phyloP scores from a whole-genome alignment of 1,284 basidiomycete species.

The Apiotrichum montevideense region DNA sequence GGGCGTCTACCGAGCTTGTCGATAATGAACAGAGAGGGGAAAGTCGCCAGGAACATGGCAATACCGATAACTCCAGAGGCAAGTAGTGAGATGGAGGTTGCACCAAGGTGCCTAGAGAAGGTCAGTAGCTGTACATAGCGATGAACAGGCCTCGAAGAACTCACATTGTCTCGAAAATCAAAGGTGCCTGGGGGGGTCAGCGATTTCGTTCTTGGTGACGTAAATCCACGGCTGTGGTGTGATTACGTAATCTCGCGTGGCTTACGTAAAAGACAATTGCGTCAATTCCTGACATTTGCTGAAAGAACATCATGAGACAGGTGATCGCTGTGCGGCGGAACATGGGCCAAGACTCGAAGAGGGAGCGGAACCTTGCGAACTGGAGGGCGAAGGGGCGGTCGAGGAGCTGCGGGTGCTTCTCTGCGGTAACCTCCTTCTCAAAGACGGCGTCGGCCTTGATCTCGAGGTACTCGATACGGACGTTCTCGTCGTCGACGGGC shows the following conservation, averaged over 20 bases:
- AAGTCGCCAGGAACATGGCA: slow-evolving; percentile 33
- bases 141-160: background rate
- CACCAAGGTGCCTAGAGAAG: slow-evolving; percentile 21
- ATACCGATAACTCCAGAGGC: slow-evolving; percentile 43
- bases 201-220: no score
- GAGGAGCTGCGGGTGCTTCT: slow-evolving; percentile 15
- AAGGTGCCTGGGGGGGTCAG: no score
- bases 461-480: slow-evolving; percentile 71
- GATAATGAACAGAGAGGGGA: slow-evolving; percentile 30
- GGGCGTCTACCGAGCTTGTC: slow-evolving; percentile 29
- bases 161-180: slow-evolving; percentile 14
- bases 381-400: slow-evolving; percentile 11
- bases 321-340: slow-evolving; percentile 39
- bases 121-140: background rate
- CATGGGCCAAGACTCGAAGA: slow-evolving; percentile 20
- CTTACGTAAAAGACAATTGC: slow-evolving; percentile 24
- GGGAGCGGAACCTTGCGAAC: slow-evolving; percentile 12
- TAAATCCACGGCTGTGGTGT: no score
- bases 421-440: slow-evolving; percentile 15
- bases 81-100: slow-evolving; percentile 32
- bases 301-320: slow-evolving; percentile 43
- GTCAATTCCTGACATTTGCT: slow-evolving; percentile 37
- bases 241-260: no score
- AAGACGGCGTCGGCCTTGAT: slow-evolving; percentile 68
- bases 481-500: slow-evolving; percentile 56